Evolutionary conservation across 2,329 filamentous ascomycete genomes (phyloP).

Genomic region (Apiospora phragmitis): DNA sequence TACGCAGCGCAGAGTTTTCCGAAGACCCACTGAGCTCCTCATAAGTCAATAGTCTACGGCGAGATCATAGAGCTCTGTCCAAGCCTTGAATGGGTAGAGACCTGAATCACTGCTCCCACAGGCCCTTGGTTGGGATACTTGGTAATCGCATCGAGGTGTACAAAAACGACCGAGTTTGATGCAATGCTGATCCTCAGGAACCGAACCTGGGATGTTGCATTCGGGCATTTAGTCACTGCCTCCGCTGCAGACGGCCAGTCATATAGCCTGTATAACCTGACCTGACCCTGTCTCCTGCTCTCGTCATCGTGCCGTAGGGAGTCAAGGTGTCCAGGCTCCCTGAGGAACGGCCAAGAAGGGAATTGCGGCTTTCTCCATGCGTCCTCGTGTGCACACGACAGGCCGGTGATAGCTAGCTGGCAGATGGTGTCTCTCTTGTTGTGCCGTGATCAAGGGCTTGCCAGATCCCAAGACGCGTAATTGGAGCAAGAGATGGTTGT

Average conservation of each 20-base stretch:
- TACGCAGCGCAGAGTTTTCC: not conserved
- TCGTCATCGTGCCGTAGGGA: not conserved
- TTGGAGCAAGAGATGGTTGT: not conserved
- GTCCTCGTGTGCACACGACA: not conserved
- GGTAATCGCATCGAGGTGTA: not conserved
- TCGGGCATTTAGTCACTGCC: not conserved
- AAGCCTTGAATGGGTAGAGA: not conserved
- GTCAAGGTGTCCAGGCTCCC: not conserved
- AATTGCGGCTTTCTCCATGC: not conserved
- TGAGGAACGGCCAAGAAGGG: not conserved
- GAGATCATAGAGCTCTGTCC: not conserved
- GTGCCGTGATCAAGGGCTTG: not conserved
- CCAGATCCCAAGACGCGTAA: not conserved
- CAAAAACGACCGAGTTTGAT: not conserved
- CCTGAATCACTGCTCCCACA: not conserved
- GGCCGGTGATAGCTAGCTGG: not conserved
- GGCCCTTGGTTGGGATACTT: not conserved
- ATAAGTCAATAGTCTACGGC: not conserved
- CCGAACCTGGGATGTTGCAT: not conserved
- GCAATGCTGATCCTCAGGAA: not conserved
- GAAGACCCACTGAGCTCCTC: not conserved
- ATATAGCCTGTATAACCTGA: not conserved
- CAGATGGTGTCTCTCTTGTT: not conserved
- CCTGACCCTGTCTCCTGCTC: not conserved
- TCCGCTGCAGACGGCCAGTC: constrained; percentile 1